Evolutionary conservation across 2,329 filamentous ascomycete genomes (phyloP), one percentile per base, ranked within the genome.

Genomic region (Cordyceps cicadae): DNA sequence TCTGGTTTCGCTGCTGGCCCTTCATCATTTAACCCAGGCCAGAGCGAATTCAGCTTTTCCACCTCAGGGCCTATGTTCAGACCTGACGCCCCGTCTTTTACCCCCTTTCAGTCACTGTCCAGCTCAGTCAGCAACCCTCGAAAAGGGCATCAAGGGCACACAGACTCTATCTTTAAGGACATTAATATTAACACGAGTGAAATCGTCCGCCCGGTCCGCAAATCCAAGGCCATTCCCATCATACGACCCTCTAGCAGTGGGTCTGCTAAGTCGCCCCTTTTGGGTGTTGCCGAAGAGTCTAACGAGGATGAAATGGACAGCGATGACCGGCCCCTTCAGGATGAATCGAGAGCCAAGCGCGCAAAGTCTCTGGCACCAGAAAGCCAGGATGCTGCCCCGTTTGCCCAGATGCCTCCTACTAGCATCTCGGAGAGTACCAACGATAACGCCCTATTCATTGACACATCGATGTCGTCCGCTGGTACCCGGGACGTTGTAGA

Each of bases 181-280:
- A 87, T 92, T 65, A 82, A 85, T 64, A 75, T 89, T 37, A 82
- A 79, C 59, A 72, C 80, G 37, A 79, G 81, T 15, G 86, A 90
- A 24, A 80, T 85, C 54, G 75, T 84, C 32, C 88, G 88, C 67
- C 82, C 87, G 7, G 72, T 75, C 0, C 91, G 89, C 74, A 86
- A 85, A 66, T 90, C 87, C 5, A 97, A 94, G 75, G 91, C 91
- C 11, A 83, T 96, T 59, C 89, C 92, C 0, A 95, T 96, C 64
- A 75, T 93, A 11, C 81, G 80, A 45, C 89, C 89, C 1, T 79
- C 85, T 61, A 85, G 78, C 66, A 74, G 64, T 76, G 78, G 65
- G 72, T 76, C 64, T 60, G 73, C 71, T 2, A 70, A 73, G 17
- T 69, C 71, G 1, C 60, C 65, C 3, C 65, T 69, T 26, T n/a